phyloP scores from a whole-genome alignment of 352 stramenopile genomes.

The Phytophthora kernoviae region DNA sequence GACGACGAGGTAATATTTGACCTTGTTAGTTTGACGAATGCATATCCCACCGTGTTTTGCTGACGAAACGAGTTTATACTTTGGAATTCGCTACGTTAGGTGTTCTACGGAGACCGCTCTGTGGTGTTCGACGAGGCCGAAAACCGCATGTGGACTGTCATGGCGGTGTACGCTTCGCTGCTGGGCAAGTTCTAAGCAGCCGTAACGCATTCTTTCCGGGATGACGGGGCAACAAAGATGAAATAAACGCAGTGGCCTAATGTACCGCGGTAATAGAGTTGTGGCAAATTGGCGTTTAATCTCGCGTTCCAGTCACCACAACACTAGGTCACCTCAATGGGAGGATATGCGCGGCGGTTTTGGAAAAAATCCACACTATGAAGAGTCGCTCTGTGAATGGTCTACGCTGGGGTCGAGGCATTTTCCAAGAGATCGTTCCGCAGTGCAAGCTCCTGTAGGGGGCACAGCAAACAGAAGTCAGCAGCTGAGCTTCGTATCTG shows the following conservation, averaged over 20 bases:
- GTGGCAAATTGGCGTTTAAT: not conserved
- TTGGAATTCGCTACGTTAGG: slow-evolving; percentile 31
- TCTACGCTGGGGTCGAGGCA: no score
- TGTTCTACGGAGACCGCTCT: slow-evolving; percentile 96
- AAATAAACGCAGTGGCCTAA: not conserved
- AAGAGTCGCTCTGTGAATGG: no score
- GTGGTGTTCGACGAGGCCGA: slow-evolving; percentile 98
- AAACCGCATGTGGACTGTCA: slow-evolving; percentile 99
- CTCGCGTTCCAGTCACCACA: no score
- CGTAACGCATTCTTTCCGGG: slow-evolving; percentile 3
- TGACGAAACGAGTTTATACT: not conserved
- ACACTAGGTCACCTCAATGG: no score
- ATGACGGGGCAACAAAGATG: not conserved
- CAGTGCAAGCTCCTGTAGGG: no score
- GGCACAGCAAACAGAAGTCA: no score
- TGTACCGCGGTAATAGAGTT: not conserved
- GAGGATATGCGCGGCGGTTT: no score
- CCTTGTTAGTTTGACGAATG: not conserved
- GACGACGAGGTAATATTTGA: slow-evolving; percentile 91
- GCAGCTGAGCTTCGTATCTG: not conserved
- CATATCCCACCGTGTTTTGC: not conserved
- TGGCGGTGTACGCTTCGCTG: slow-evolving; percentile 91
- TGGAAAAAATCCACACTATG: no score
- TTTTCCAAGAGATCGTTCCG: no score
- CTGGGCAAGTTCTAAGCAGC: slow-evolving; percentile 36